A percentile compares a stretch with the other conserved stretches of the same genome.
These are phyloP conservation scores for Annulohypoxylon nitens DNA, from an alignment of 495 filamentous ascomycete species.

Conservation along the genomic window DNA sequence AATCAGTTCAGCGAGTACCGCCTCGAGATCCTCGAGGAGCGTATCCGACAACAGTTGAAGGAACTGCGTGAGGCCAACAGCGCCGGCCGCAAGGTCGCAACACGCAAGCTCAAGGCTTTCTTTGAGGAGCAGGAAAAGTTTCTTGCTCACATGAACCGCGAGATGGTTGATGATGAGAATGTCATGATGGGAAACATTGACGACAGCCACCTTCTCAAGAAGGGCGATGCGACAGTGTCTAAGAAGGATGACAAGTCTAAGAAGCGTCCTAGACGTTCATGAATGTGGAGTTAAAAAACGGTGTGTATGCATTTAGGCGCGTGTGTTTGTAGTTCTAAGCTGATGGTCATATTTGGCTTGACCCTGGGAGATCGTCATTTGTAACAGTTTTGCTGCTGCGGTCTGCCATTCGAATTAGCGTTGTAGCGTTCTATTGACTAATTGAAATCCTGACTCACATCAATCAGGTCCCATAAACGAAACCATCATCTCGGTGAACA, in stretches of 20 bases:
- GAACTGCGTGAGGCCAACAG: slow-evolving; percentile 60
- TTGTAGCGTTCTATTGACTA: slow-evolving; percentile 30
- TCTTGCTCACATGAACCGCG: slow-evolving; percentile 66
- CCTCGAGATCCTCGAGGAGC: slow-evolving; percentile 76
- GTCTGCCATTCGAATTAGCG: slow-evolving; percentile 22
- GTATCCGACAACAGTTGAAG: slow-evolving; percentile 61
- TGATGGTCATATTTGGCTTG: background rate
- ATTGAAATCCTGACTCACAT: slow-evolving; percentile 19
- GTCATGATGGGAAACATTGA: slow-evolving; percentile 60
- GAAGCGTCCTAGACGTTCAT: slow-evolving; percentile 39
- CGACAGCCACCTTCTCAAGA: slow-evolving; percentile 35
- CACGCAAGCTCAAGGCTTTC: slow-evolving; percentile 60
- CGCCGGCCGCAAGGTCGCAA: slow-evolving; percentile 58
- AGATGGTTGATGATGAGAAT: slow-evolving; percentile 68
- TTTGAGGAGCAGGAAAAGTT: slow-evolving; percentile 67
- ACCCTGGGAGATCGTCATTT: background rate
- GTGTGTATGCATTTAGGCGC: background rate
- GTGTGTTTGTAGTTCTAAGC: background rate
- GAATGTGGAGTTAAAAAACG: background rate
- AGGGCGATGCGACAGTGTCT: slow-evolving; percentile 1
- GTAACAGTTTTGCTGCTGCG: background rate
- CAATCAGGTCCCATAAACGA: background rate
- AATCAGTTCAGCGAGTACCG: slow-evolving; percentile 77
- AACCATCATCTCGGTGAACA: too few relatives aligned
- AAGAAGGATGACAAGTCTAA: slow-evolving; percentile 33